Evolutionary conservation across 352 stramenopile genomes (phyloP).

Genomic region (Phytophthora foliorum): DNA sequence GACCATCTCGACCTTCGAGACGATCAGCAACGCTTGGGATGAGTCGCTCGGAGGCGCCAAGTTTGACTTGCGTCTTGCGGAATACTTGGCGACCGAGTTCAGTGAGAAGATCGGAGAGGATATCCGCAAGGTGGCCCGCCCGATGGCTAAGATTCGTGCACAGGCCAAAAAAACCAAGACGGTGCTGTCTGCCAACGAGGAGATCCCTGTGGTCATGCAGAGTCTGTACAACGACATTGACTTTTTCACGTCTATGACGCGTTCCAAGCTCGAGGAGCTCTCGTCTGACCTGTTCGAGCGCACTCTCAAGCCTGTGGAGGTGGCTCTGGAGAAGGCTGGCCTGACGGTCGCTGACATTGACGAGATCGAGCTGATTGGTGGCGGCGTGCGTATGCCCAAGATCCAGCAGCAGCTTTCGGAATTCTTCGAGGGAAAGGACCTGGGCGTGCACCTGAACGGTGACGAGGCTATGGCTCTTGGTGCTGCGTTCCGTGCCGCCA

Average conservation of each 20-base stretch:
- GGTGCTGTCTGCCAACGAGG: slow-evolving; percentile 96
- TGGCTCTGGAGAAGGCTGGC: slow-evolving; percentile 89
- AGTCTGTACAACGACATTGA: slow-evolving; percentile 95
- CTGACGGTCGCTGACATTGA: slow-evolving; percentile 94
- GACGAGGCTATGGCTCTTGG: slow-evolving; percentile 98
- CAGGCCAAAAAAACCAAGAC: slow-evolving; percentile 98
- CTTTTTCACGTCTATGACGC: slow-evolving; percentile 92
- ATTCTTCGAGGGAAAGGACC: slow-evolving; percentile 84
- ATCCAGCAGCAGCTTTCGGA: slow-evolving; percentile 92
- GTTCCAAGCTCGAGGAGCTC: slow-evolving; percentile 94
- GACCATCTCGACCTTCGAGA: slow-evolving; percentile 92
- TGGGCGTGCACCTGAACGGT: slow-evolving; percentile 98
- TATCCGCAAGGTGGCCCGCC: slow-evolving; percentile 87
- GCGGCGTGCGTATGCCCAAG: slow-evolving; percentile 96
- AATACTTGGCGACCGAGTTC: slow-evolving; percentile 96
- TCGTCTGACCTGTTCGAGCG: slow-evolving; percentile 90
- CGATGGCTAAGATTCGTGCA: slow-evolving; percentile 96
- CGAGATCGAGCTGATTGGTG: slow-evolving; percentile 97
- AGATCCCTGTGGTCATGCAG: slow-evolving; percentile 97
- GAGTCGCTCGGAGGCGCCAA: slow-evolving; percentile 90
- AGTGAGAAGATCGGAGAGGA: slow-evolving; percentile 93
- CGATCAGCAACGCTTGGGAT: slow-evolving; percentile 96
- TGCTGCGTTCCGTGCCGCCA: slow-evolving; percentile 96
- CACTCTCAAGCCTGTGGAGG: slow-evolving; percentile 86
- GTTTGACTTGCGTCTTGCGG: slow-evolving; percentile 94